These are phyloP conservation scores for Pyrenopolyporus hunteri DNA, from an alignment of 495 filamentous ascomycete genomes.

Conservation along the genomic window DNA sequence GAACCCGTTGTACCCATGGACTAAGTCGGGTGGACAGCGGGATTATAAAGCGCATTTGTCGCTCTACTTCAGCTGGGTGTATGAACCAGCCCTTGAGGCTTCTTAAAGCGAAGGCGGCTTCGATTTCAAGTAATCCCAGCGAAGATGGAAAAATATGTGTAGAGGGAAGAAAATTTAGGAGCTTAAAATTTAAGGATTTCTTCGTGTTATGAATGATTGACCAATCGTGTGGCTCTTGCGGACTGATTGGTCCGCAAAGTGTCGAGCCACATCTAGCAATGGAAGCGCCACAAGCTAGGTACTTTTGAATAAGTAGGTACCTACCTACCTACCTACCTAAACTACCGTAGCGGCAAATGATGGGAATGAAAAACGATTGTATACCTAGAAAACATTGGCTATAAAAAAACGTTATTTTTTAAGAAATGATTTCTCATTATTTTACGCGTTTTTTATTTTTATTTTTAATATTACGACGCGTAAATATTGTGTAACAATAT, in stretches of 20 bases:
- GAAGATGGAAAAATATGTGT: constrained; percentile 50
- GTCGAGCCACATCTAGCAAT: constrained; percentile 10
- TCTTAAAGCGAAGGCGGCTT: constrained; percentile 18
- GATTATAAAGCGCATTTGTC: constrained; percentile 44
- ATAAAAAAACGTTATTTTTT: too few relatives aligned
- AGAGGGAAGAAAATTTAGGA: constrained; percentile 28
- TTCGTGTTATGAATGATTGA: constrained; percentile 10
- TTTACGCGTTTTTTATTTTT: too few relatives aligned
- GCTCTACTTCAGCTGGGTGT: constrained; percentile 41
- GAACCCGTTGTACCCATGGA: constrained; percentile 42
- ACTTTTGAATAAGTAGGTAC: too few relatives aligned
- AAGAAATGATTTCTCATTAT: too few relatives aligned
- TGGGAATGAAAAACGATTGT: too few relatives aligned
- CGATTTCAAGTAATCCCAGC: constrained; percentile 32
- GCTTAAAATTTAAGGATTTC: constrained; percentile 13
- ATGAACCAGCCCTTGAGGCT: constrained; percentile 23
- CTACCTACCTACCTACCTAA: too few relatives aligned
- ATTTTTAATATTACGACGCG: too few relatives aligned
- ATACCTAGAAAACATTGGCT: too few relatives aligned
- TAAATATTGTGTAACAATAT: too few relatives aligned
- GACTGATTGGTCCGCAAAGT: not conserved
- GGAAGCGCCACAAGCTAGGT: constrained; percentile 1
- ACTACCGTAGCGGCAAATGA: too few relatives aligned
- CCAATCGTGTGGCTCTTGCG: constrained; percentile 2
- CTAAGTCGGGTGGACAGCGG: constrained; percentile 35